phyloP scores from a whole-genome alignment of 257 asterid genomes.

The Nicotiana tabacum region DNA sequence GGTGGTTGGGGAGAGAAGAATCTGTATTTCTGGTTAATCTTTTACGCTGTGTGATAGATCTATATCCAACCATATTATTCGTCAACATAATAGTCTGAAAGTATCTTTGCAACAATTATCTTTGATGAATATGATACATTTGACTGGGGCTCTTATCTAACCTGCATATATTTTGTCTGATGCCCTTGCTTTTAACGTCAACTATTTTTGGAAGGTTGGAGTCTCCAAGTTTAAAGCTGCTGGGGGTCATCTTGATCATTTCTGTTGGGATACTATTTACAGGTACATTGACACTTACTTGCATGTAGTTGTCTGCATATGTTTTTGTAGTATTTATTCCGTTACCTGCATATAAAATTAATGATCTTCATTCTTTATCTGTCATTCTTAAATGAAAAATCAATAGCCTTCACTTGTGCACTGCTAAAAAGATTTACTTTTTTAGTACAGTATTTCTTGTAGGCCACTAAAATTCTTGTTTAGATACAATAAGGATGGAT shows the following conservation, averaged over 20 bases:
- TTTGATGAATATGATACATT: not conserved
- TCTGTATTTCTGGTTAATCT: not conserved
- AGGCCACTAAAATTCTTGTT: not conserved
- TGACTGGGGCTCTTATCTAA: not conserved
- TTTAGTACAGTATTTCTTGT: not conserved
- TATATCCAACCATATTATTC: not conserved
- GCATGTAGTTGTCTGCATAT: not conserved
- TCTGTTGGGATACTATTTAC: slow-evolving; percentile 85
- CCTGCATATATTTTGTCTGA: not conserved
- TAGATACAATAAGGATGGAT: not conserved
- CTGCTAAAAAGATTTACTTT: not conserved
- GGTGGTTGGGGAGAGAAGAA: slow-evolving; percentile 11
- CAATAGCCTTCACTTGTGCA: not conserved
- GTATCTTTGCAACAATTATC: not conserved
- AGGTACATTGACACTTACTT: slow-evolving; percentile 35
- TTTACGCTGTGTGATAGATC: not conserved
- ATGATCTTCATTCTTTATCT: not conserved
- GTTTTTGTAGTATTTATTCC: not conserved
- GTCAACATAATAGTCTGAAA: not conserved
- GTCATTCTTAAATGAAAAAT: not conserved
- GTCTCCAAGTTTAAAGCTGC: slow-evolving; percentile 86
- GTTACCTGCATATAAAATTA: not conserved
- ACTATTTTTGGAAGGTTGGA: slow-evolving; percentile 68
- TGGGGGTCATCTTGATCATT: slow-evolving; percentile 73
- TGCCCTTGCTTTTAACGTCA: slow-evolving; percentile 2